Base-by-base conservation (phyloP, 768 basidiomycete species). In the Albatrellus ellisii region DNA sequence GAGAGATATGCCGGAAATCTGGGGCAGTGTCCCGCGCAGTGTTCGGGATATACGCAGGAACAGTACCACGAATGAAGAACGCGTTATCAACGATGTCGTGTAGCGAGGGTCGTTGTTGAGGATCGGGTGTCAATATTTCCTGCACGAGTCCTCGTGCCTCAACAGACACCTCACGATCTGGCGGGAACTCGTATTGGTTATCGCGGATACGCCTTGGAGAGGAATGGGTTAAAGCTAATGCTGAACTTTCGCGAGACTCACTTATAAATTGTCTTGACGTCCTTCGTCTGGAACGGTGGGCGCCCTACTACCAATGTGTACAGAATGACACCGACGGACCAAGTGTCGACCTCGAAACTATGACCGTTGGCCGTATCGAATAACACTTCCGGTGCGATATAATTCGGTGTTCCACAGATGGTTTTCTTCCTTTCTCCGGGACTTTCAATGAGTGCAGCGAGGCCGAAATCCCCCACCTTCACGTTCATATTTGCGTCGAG, bases 271-370 rank as follows among this genome's bases (percentile, higher is more conserved):
- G 77, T 79, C 61, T 97, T 95, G 54, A 98, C 90, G 40, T 98
- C 91, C 57, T 95, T 91, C 12, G 91, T 97, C 60, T 99, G 95
- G 68, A 99, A 99, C 1, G 94, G 94, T 1, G 94, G 94, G n/a
- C 84, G 78, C 10, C 95, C 95, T 25, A 97, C 70, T 25, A 94
- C 67, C 39, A 97, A 77, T 1, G 94, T 99, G 56, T 98, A 98
- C 48, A 98, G 64, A 46, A 98, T 97, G 41, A 99, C 94, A 11
- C 94, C 94, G 37, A 94, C 81, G 2, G 87, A 90, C 94, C 94
- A 99, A 7, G 90, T 85, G 57, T 99, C 94, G 22, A 97, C 94
- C 63, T 99, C 95, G 51, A 95, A 99, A 56, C 87, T 91, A 61
- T 99, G 94, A 1, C 94, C 92, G 49, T 90, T 92, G 14, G 79